A percentile compares a stretch with the other conserved stretches of the same genome.
Evolutionary conservation across 169 alveolate genomes (phyloP).

Genomic region (Perkinsus olseni): DNA sequence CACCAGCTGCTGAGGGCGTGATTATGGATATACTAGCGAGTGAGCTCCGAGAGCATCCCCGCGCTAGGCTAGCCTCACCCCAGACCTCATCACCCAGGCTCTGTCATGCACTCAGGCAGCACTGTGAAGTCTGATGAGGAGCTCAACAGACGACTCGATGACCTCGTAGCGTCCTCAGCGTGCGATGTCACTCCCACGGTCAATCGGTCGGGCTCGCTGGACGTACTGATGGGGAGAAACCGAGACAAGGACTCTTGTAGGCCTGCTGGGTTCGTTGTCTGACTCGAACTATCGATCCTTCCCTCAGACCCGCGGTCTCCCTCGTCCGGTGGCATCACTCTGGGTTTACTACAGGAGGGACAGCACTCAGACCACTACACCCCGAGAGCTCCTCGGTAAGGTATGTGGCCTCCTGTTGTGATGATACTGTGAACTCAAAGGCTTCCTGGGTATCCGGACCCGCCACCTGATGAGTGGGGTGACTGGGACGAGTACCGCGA

Average conservation of each 20-base stretch:
- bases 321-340: neutral
- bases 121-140: neutral
- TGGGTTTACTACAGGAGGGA: neutral
- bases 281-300: no score
- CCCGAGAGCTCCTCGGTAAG: neutral
- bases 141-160: neutral
- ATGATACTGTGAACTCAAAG: neutral
- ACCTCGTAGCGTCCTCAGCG: neutral
- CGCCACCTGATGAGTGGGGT: neutral
- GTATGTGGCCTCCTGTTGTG: neutral
- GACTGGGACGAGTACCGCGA: conserved; percentile 1
- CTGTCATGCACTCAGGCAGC: neutral
- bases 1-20: neutral
- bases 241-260: neutral
- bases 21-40: neutral
- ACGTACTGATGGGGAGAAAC: neutral
- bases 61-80: no score
- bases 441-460: neutral
- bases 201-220: neutral
- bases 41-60: no score
- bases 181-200: neutral
- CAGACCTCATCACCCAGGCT: neutral
- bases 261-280: no score
- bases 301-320: neutral
- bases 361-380: neutral